phyloP scores from a whole-genome alignment of 345 rosid species.

The Boechera retrofracta region DNA sequence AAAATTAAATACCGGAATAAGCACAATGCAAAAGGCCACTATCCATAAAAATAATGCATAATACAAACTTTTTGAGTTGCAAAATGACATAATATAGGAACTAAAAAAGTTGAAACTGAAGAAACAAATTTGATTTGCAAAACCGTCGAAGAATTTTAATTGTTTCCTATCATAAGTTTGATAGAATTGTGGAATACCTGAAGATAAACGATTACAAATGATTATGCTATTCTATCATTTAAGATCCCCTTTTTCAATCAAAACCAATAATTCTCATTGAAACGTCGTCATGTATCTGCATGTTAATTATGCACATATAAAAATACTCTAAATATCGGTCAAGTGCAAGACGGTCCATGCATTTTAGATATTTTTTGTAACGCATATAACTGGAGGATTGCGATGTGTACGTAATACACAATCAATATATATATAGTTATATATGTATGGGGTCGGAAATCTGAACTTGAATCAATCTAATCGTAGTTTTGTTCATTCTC shows the following conservation, averaged over 20 bases:
- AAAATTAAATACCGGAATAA: conserved; percentile 9
- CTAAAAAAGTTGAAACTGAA: neutral
- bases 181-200: neutral
- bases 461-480: conserved; percentile 38
- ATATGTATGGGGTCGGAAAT: conserved; percentile 16
- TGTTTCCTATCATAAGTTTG: neutral
- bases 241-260: neutral
- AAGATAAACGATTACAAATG: neutral
- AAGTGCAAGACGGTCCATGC: conserved; percentile 38
- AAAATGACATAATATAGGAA: neutral
- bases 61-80: neutral
- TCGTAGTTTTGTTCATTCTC: conserved; percentile 32
- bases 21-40: neutral
- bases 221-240: conserved; percentile 6
- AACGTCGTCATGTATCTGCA: conserved; percentile 20
- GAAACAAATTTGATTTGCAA: neutral
- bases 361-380: conserved; percentile 27
- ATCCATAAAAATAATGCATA: neutral
- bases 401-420: conserved; percentile 29
- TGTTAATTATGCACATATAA: neutral
- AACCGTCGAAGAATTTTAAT: neutral
- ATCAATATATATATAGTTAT: neutral
- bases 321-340: conserved; percentile 12
- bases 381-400: conserved; percentile 20
- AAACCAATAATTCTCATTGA: conserved; percentile 25